Evolutionary conservation across 495 filamentous ascomycete species (phyloP), one percentile per base, ranked within the genome.

Genomic region (Daldinia decipiens): DNA sequence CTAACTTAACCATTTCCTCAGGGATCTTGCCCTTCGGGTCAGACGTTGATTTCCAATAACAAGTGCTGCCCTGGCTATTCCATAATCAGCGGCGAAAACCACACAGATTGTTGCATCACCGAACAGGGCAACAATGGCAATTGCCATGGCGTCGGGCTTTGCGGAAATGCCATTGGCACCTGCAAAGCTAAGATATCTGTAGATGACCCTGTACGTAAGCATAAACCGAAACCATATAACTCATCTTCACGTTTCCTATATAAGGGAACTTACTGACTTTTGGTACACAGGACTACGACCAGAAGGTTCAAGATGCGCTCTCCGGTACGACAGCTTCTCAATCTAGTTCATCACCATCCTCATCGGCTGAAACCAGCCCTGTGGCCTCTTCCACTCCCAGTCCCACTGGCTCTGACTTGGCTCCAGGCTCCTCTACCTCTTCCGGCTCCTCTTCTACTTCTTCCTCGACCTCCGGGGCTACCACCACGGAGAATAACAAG

Each of bases 21-120:
- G 67, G 31, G 27, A 24, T 6, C 29, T 7, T 62, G 65, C 32
- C 52, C 51, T 9, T 51, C 39, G 5, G 53, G 40, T 3, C 58
- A 68, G 15, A 13, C 29, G 24, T 59, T 68, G 9, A 62, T 62
- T 34, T n/a, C 29, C 6, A 62, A 68, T 26, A 55, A 43, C 40
- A 68, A 58, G 29, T 68, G 65, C 59, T 68, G 65, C 40, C 65
- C 58, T 8, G 59, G 65, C 1, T 58, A 62, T 27, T 17, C 65
- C 15, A 68, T 62, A 21, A 9, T 58, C 38, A 26, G 39, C 17
- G 31, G 9, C 13, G 51, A 61, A 15, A 40, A 36, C 29, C 40
- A 40, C 8, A 50, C 50, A 4, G 50, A 26, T 13, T 68, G 65
- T 58, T 68, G 57, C 15, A 59, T 68, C 17, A 47, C 38, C 5